phyloP scores from a whole-genome alignment of 345 rosid genomes.

The Brassica incana region DNA sequence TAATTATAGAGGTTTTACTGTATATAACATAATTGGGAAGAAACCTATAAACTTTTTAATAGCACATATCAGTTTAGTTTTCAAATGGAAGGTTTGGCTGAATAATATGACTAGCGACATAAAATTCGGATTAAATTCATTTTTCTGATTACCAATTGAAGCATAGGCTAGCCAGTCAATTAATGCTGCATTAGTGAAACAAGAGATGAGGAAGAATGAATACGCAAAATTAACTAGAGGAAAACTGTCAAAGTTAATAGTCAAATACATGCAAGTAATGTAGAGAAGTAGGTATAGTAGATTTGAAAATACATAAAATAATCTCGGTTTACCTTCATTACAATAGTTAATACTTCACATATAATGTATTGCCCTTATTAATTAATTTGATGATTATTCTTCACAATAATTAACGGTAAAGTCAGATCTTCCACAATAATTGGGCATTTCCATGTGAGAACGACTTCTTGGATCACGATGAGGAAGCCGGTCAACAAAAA shows the following conservation, averaged over 20 bases:
- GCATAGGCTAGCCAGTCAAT: background rate
- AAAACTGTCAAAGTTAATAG: background rate
- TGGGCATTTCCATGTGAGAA: constrained; percentile 16
- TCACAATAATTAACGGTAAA: constrained; percentile 1
- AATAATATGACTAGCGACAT: background rate
- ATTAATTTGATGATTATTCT: background rate
- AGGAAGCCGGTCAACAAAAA: background rate
- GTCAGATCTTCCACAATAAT: constrained; percentile 10
- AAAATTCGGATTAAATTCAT: background rate
- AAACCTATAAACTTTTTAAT: background rate
- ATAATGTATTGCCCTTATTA: constrained; percentile 4
- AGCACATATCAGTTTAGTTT: background rate
- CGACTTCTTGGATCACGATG: background rate
- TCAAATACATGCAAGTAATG: constrained; percentile 50
- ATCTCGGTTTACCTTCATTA: background rate
- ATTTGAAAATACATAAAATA: background rate
- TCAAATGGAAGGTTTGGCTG: background rate
- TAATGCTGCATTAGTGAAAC: background rate
- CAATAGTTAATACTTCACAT: constrained; percentile 13
- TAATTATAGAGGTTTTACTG: background rate
- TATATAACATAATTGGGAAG: background rate
- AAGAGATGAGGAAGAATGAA: background rate
- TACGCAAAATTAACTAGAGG: constrained; percentile 8
- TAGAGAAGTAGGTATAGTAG: constrained; percentile 11
- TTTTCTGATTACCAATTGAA: background rate